Conservation (phyloP, 805 yeast genomes). For the Helenozyma rhizophorensis region DNA sequence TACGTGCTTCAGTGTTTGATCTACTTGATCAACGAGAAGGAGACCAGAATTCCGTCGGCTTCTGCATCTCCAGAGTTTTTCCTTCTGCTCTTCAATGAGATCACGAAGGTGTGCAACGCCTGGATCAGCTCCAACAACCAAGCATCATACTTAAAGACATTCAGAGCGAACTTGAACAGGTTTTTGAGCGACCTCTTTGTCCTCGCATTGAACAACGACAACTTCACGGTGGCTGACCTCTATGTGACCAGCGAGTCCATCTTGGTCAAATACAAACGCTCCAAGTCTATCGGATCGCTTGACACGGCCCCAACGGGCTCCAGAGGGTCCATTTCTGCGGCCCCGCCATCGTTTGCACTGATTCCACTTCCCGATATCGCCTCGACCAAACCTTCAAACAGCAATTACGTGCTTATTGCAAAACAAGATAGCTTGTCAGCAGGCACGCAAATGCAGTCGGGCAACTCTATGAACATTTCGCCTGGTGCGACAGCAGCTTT, state of each 20-base stretch:
- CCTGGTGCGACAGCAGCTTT: background rate
- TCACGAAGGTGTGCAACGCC: constrained; percentile 12
- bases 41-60: constrained; percentile 5
- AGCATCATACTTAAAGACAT: constrained; percentile 6
- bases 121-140: constrained; percentile 20
- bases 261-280: constrained; percentile 4
- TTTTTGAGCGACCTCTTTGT: constrained; percentile 11
- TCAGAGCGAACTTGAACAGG: constrained; percentile 14
- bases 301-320: background rate
- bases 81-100: constrained; percentile 15
- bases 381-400: no score
- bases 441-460: background rate
- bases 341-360: background rate
- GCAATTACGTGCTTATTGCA: no score
- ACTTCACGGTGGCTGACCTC: constrained; percentile 2
- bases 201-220: constrained; percentile 6
- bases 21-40: constrained; percentile 16
- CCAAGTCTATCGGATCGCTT: constrained; percentile 6
- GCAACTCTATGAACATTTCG: constrained; percentile 1
- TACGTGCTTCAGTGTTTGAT: constrained; percentile 26
- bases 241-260: constrained; percentile 7
- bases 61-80: constrained; percentile 16
- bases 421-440: no score
- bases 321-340: background rate
- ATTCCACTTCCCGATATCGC: background rate